Evolutionary conservation across 139 green algal genomes (phyloP), one percentile per base, ranked within the genome.

Genomic region (Tetraselmis striata): DNA sequence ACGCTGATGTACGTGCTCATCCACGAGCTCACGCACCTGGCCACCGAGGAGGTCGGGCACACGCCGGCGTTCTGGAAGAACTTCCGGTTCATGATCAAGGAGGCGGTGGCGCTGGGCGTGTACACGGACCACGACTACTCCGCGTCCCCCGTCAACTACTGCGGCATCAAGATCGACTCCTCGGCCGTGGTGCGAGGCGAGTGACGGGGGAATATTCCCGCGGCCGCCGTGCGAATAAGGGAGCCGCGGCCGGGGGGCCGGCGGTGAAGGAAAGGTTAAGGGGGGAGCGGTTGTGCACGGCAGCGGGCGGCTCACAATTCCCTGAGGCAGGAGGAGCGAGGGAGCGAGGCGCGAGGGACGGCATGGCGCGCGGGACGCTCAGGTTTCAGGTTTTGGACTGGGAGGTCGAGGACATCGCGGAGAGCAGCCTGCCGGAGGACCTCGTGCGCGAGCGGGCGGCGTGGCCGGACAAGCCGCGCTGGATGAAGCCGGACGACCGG

Each of bases 21-120:
- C 0, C 83, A 86, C 74, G 83, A 86, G 83, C 83, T 86, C 30
- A 78, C 30, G 27, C 83, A 86, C 83, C 67, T 86, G 26, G 79
- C 79, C 59, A 86, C 83, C 1, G 25, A 28, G 11, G 78, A 83
- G 2, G 31, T 83, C 1, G 83, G 83, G 27, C 83, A 86, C 74
- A 80, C 83, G 2, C 31, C 78, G 1, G 29, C 31, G 1, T 86
- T 86, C 31, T 86, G 83, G 83, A n/a, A 30, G 1, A 86, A 86
- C 74, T 83, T 83, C 59, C 31, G 32, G 18, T 58, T 77, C n/a
- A 18, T 86, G 24, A 2, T 79, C 29, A 0, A 2, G 0, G 83
- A 86, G 74, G 83, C 83, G 23, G 32, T 86, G 2, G 31, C 1
- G 23, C 67, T 83, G 0, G 83, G 83, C 26, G 1, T 86, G 5